Evolutionary conservation across 495 filamentous ascomycete genomes (phyloP).

Genomic region (Aspergillus wentii): DNA sequence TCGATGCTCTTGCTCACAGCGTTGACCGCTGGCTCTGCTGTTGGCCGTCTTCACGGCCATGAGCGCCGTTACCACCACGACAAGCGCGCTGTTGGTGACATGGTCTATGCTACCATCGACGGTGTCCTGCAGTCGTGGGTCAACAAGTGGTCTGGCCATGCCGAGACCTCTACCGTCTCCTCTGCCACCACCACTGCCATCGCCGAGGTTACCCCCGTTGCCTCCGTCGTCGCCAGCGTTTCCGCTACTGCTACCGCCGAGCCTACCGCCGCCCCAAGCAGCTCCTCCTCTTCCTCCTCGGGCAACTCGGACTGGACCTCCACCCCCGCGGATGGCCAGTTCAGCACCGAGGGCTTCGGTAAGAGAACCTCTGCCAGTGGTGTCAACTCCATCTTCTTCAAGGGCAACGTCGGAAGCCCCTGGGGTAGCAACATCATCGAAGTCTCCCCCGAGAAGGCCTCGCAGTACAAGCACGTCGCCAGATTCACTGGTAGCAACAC

Average conservation of each 20-base stretch:
- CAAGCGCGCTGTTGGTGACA: constrained; percentile 39
- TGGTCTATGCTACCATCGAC: constrained; percentile 58
- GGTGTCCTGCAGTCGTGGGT: constrained; percentile 57
- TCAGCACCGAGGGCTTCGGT: constrained; percentile 27
- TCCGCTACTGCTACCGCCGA: constrained; percentile 13
- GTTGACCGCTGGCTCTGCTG: constrained; percentile 36
- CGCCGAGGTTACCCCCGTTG: constrained; percentile 11
- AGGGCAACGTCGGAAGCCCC: constrained; percentile 45
- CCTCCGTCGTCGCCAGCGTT: constrained; percentile 14
- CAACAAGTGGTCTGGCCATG: constrained; percentile 54
- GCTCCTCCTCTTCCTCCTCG: constrained; percentile 14
- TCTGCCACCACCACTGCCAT: constrained; percentile 9
- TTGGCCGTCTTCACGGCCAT: constrained; percentile 41
- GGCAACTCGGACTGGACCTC: constrained; percentile 22
- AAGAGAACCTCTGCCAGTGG: constrained; percentile 12
- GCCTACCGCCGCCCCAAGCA: constrained; percentile 12
- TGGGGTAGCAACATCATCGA: constrained; percentile 52
- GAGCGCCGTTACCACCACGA: constrained; percentile 41
- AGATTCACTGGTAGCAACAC: constrained; percentile 36
- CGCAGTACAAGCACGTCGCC: constrained; percentile 41
- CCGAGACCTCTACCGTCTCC: constrained; percentile 19
- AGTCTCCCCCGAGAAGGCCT: constrained; percentile 28
- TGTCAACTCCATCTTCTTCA: constrained; percentile 16
- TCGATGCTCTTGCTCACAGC: constrained; percentile 33
- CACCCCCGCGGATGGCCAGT: constrained; percentile 17